phyloP scores from a whole-genome alignment of 2,329 filamentous ascomycete species.

The Cytospora leucostoma region DNA sequence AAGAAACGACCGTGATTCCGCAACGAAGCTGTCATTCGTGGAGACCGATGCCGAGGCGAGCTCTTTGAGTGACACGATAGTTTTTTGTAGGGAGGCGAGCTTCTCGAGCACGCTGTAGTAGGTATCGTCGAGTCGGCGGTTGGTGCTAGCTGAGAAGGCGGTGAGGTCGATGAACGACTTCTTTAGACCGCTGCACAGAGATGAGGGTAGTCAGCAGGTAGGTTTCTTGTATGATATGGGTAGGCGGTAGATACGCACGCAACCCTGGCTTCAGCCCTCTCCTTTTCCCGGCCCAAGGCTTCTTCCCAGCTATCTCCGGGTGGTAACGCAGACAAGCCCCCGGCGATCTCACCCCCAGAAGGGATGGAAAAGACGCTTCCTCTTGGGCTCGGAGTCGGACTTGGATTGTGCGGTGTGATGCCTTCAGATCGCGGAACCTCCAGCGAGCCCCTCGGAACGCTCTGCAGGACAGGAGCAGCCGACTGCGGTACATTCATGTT shows the following conservation, averaged over 20 bases:
- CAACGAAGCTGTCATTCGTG: slow-evolving; percentile 59
- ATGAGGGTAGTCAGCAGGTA: slow-evolving; percentile 17
- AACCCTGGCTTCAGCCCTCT: slow-evolving; percentile 42
- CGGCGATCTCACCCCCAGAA: slow-evolving; percentile 28
- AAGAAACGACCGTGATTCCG: slow-evolving; percentile 60
- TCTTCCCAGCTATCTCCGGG: slow-evolving; percentile 40
- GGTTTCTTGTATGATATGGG: slow-evolving; percentile 4
- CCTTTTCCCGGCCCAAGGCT: slow-evolving; percentile 44
- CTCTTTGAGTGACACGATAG: slow-evolving; percentile 64
- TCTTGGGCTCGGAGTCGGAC: slow-evolving; percentile 46
- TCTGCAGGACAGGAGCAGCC: slow-evolving; percentile 32
- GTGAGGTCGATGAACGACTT: slow-evolving; percentile 57
- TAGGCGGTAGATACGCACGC: slow-evolving; percentile 39
- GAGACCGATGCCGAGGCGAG: slow-evolving; percentile 63
- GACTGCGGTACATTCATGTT: slow-evolving; percentile 35
- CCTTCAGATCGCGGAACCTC: slow-evolving; percentile 50
- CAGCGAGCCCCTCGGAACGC: slow-evolving; percentile 41
- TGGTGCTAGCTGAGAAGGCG: slow-evolving; percentile 62
- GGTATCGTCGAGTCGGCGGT: slow-evolving; percentile 68
- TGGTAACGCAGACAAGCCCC: slow-evolving; percentile 24
- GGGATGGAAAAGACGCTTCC: slow-evolving; percentile 42
- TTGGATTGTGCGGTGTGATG: slow-evolving; percentile 45
- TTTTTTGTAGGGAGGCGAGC: slow-evolving; percentile 63
- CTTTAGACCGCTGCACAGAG: slow-evolving; percentile 48
- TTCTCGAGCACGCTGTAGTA: slow-evolving; percentile 75